Evolutionary conservation across 2,329 filamentous ascomycete species (phyloP).

Genomic region (Trichocomaceae sp.): DNA sequence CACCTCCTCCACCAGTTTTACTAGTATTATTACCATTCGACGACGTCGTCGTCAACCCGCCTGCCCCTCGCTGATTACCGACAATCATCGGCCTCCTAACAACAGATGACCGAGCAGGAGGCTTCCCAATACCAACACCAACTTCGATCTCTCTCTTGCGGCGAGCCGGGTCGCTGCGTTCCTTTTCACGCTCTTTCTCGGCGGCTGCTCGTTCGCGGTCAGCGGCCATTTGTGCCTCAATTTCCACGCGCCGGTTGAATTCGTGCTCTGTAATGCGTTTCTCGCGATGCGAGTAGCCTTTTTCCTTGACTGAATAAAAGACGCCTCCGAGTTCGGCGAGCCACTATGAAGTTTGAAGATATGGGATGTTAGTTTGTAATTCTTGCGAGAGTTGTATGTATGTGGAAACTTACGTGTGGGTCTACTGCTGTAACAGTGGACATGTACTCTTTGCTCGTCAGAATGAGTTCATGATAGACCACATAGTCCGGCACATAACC

Average conservation of each 20-base stretch:
- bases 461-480: constrained; percentile 93
- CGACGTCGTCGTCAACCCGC: constrained; percentile 23
- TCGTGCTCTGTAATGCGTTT: constrained; percentile 84
- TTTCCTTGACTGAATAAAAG: constrained; percentile 96
- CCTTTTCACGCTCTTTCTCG: constrained; percentile 34
- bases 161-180: constrained; percentile 28
- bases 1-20: constrained; percentile 17
- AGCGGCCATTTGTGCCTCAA: constrained; percentile 84
- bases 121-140: constrained; percentile 11
- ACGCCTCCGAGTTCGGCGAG: constrained; percentile 92
- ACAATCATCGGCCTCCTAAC: constrained; percentile 30
- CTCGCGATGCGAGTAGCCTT: constrained; percentile 83
- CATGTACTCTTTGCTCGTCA: constrained; percentile 97
- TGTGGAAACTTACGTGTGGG: constrained; percentile 54
- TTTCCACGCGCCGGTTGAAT: constrained; percentile 88
- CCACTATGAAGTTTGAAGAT: constrained; percentile 53
- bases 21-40: constrained; percentile 16
- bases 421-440: constrained; percentile 94
- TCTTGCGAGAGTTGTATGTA: not conserved
- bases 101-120: constrained; percentile 18
- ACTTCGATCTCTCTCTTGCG: constrained; percentile 33
- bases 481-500: constrained; percentile 96
- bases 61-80: constrained; percentile 24
- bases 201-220: constrained; percentile 59
- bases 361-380: not conserved